Base-by-base conservation (phyloP, 495 filamentous ascomycete species). In the Neurospora sp. region DNA sequence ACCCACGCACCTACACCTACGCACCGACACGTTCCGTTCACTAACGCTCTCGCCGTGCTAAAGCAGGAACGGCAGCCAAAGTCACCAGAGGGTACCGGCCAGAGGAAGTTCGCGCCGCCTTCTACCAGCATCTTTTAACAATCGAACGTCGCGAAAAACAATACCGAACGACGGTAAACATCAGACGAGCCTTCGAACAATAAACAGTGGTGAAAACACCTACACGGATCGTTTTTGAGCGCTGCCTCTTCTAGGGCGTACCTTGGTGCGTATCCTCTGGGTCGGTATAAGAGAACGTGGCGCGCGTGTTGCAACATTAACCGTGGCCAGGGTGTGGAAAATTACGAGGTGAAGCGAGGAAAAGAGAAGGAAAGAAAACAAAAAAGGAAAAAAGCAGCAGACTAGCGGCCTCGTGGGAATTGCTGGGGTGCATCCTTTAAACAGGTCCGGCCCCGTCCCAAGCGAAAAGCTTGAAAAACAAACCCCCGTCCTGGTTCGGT, bases 371-470 rank as follows among this genome's bases (percentile, higher is more conserved):
- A 62, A 48, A 70, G 46, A 23, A 69, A 42, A 37, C 37, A 37
- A 54, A 54, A 59, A 54, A 12, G 11, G 2, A 27, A 54, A 27
- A 59, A 31, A 11, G 20, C 46, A 23, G 54, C 23, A 16, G 54
- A 35, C 54, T 35, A 66, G 14, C 9, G 54, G 54, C 54, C 54
- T 66, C 54, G 54, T 66, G 54, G 54, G 54, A 66, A 66, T 66
- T 18, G 27, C 54, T 18, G 11, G 48, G 48, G 48, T 27, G 44
- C 44, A 48, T 48, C 73, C 72, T 72, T 77, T 75, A 72, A 72
- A 73, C 76, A 75, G 72, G 62, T 72, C 42, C 31, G 42, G 42
- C 69, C 74, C 71, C 73, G 69, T 73, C 73, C 72, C 75, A 72
- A 73, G 66, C 42, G 42, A 46, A n/a, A 20, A 48, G 44, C 44